Percentiles rank a stretch among this genome's conserved stretches.
Evolutionary conservation across 305 asterid species (phyloP).

Genomic region (Solanum hybrid): DNA sequence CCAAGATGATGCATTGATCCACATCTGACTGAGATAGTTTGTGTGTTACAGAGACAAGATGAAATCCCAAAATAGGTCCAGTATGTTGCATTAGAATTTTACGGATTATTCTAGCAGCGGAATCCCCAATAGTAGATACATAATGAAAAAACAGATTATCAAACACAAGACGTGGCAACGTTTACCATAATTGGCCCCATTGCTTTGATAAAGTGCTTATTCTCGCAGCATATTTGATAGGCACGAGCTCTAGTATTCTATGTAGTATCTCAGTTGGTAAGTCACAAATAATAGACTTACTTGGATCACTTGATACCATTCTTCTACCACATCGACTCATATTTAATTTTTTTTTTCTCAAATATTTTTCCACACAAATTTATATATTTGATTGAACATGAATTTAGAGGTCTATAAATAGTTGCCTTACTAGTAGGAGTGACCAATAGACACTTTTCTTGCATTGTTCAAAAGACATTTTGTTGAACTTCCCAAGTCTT

Average conservation of each 20-base stretch:
- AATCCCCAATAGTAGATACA: neutral
- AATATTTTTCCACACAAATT: no score
- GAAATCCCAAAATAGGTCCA: neutral
- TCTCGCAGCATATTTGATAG: neutral
- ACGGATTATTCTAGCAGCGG: neutral
- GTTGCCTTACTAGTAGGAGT: no score
- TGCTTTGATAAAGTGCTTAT: neutral
- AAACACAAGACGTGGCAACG: neutral
- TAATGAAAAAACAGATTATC: neutral
- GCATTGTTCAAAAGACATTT: neutral
- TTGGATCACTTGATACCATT: neutral
- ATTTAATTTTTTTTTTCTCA: no score
- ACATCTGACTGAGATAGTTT: neutral
- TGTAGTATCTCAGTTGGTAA: neutral
- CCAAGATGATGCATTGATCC: neutral
- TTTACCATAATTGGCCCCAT: neutral
- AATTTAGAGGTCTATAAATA: no score
- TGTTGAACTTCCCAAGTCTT: neutral
- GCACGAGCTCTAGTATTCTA: neutral
- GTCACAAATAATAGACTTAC: neutral
- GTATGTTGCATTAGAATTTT: neutral
- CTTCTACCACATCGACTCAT: neutral
- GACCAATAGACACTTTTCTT: no score
- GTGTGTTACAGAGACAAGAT: neutral
- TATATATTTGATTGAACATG: no score